Percentiles rank a stretch among this genome's conserved stretches.
Conservation (phyloP, 2,329 filamentous ascomycete genomes). For the Fusarium secorum region DNA sequence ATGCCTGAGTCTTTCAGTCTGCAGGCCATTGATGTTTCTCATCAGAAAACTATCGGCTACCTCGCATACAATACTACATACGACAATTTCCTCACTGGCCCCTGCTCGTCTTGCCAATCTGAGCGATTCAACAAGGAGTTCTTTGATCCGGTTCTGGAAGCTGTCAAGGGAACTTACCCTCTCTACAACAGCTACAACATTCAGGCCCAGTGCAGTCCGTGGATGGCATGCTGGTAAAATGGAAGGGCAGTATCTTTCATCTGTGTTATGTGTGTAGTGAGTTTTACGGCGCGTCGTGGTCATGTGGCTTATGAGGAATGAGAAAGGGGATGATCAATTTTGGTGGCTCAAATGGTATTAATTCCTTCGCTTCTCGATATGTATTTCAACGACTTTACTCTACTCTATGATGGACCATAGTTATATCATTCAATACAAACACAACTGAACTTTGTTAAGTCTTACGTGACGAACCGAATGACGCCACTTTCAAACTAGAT, state of each 20-base stretch:
- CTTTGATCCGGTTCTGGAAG: constrained; percentile 50
- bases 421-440: background rate
- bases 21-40: constrained; percentile 46
- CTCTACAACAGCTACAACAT: constrained; percentile 50
- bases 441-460: background rate
- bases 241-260: background rate
- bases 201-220: constrained; percentile 50
- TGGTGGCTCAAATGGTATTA: constrained; percentile 30
- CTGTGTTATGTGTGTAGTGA: constrained; percentile 13
- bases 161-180: constrained; percentile 51
- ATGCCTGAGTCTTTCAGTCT: constrained; percentile 51
- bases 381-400: constrained; percentile 27
- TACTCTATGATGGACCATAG: constrained; percentile 7
- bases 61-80: constrained; percentile 51
- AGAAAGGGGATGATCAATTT: constrained; percentile 19
- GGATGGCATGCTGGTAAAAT: constrained; percentile 46
- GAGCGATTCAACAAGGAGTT: constrained; percentile 48
- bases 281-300: constrained; percentile 8
- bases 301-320: background rate
- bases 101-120: constrained; percentile 49
- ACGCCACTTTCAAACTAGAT: background rate
- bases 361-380: constrained; percentile 32
- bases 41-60: constrained; percentile 46
- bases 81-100: constrained; percentile 48
- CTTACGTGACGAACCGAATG: background rate